Evolutionary conservation across 768 basidiomycete genomes (phyloP), one percentile per base, ranked within the genome.

Genomic region (Coprinopsis sp.): DNA sequence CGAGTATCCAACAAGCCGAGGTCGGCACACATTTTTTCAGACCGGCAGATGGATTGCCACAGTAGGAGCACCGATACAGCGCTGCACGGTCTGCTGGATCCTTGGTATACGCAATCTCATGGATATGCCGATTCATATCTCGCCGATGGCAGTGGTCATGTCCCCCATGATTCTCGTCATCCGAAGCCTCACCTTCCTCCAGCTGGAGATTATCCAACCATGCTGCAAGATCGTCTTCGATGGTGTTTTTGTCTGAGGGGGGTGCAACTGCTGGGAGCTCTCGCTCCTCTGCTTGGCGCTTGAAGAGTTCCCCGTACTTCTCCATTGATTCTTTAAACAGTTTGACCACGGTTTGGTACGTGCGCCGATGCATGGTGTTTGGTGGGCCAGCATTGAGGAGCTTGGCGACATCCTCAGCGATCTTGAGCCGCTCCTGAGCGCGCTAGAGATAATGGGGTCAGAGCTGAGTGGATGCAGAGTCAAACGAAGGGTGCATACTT

Each of bases 21-120:
- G 14, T 12, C 4, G 12, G 41, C 44, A 21, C 37, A 37, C 48
- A 50, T 33, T 43, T 50, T 33, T 36, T 46, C n/a, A 44, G 40
- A 21, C 33, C 38, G n/a, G 49, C 48, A 18, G 38, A 82, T 5
- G 81, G 81, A 47, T 82, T 84, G 5, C 74, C 69, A 50, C 83
- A 84, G 71, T 74, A 79, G 21, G 81, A 79, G 54, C 84, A 86
- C 21, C 71, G 63, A 60, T 79, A 84, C 33, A 86, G 61, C 29
- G 61, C 69, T 6, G 81, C 74, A 16, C 65, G 63, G 37, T 80
- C 77, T 16, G 61, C 58, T 47, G 69, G 75, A 53, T 79, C 66
- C 54, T 67, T 72, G 11, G 75, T 70, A 41, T 74, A 70, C 11
- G 65, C 61, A 28, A 67, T 61, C 34, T 63, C 53, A 16, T 59